These are phyloP conservation scores for Ophiostoma quercus DNA, from an alignment of 2,329 filamentous ascomycete genomes.

Conservation along the genomic window DNA sequence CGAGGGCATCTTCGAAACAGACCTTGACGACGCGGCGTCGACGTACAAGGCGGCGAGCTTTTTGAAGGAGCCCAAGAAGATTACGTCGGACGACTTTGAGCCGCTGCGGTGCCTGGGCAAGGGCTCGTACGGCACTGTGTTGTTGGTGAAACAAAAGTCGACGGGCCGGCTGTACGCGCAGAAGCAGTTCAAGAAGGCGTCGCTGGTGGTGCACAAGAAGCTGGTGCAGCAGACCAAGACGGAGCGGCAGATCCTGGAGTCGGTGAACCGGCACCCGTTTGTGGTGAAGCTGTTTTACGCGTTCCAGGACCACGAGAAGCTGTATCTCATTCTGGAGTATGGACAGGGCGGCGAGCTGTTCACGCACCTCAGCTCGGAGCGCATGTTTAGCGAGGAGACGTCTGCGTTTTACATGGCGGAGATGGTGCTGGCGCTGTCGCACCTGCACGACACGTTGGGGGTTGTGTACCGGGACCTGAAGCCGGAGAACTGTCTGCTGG, in stretches of 20 bases:
- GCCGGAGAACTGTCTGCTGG: constrained; percentile 93
- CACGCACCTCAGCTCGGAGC: constrained; percentile 85
- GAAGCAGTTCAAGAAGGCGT: constrained; percentile 98
- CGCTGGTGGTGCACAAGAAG: constrained; percentile 89
- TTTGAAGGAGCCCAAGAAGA: constrained; percentile 62
- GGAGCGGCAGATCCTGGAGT: constrained; percentile 89
- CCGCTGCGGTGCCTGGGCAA: constrained; percentile 89
- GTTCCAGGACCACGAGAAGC: constrained; percentile 95
- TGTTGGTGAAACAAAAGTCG: constrained; percentile 81
- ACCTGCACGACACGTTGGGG: constrained; percentile 85
- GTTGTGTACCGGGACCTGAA: constrained; percentile 97
- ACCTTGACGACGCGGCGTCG: not conserved
- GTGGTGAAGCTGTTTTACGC: constrained; percentile 98
- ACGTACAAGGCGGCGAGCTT: too few species aligned
- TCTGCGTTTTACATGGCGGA: constrained; percentile 98
- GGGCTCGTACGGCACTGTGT: constrained; percentile 89
- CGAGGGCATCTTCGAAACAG: constrained; percentile 11
- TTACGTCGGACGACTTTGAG: constrained; percentile 87
- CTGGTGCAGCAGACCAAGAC: constrained; percentile 97
- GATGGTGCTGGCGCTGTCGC: constrained; percentile 88
- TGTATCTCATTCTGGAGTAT: constrained; percentile 96
- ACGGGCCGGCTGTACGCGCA: constrained; percentile 92
- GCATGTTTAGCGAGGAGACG: constrained; percentile 87
- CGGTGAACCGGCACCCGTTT: constrained; percentile 92
- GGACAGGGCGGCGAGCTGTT: constrained; percentile 96